phyloP scores from a whole-genome alignment of 2,329 filamentous ascomycete species.

The Stachybotrys elegans region DNA sequence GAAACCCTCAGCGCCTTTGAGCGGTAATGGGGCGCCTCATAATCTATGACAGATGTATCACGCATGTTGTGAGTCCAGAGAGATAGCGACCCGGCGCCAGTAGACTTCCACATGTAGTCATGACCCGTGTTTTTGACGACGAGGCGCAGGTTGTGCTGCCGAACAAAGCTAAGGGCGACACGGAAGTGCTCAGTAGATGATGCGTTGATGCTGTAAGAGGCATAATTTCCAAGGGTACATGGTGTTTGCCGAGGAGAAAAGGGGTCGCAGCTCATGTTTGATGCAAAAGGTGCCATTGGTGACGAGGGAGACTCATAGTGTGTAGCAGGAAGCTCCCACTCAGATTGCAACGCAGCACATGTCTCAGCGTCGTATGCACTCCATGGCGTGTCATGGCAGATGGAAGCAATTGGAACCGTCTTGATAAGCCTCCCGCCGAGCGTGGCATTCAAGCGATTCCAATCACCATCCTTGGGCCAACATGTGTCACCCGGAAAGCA shows the following conservation, averaged over 20 bases:
- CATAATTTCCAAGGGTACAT: not conserved
- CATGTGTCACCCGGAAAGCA: not conserved
- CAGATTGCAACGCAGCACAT: not conserved
- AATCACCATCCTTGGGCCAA: not conserved
- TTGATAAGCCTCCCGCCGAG: not conserved
- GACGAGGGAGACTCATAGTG: not conserved
- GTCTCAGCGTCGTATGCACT: not conserved
- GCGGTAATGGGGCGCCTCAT: not conserved
- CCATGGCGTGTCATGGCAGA: not conserved
- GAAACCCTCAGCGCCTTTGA: not conserved
- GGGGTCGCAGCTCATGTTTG: not conserved
- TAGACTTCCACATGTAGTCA: constrained; percentile 39
- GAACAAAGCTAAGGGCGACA: constrained; percentile 15
- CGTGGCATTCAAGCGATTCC: not conserved
- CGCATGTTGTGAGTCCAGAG: constrained; percentile 44
- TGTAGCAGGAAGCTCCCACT: not conserved
- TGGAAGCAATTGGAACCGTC: not conserved
- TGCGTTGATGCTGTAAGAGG: not conserved
- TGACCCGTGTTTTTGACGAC: constrained; percentile 36
- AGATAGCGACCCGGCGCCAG: constrained; percentile 45
- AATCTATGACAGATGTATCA: not conserved
- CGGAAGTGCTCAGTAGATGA: not conserved
- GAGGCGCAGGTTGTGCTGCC: constrained; percentile 36
- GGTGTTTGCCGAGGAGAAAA: not conserved
- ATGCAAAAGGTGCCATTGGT: not conserved